Evolutionary conservation across 2,329 filamentous ascomycete species (phyloP), one percentile per base, ranked within the genome.

Genomic region (Botrytis squamosa): DNA sequence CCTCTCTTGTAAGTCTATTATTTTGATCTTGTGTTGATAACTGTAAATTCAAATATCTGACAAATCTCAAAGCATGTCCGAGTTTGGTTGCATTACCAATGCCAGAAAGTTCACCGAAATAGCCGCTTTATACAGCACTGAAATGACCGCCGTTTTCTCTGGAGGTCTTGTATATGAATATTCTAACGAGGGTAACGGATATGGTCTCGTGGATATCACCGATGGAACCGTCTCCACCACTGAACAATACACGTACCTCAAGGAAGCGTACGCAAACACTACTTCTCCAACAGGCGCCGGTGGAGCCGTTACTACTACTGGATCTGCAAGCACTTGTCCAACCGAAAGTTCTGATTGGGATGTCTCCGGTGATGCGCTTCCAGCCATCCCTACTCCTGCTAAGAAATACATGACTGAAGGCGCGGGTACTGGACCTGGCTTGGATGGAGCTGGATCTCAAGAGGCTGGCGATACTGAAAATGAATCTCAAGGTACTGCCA

Each of bases 161-260:
- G 95, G 96, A 80, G 96, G 95, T 82, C 89, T 99, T 52, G 92
- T 98, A 83, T 99, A 98, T 85, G 95, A 99, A 84, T 99, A 97
- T 86, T 91, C 92, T 18, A 85, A 92, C 80, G 94, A 96, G 84
- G 86, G 87, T 75, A 93, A 91, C 84, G 87, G 91, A 66, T 98
- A 90, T 83, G 95, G 95, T 76, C 76, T 81, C 38, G 79, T 81
- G 40, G 75, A 75, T 33, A 78, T 80, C 75, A 52, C 77, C 14
- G 83, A 82, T 74, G 73, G 73, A 55, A 82, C 80, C 64, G 83
- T 85, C 44, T 82, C 82, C 36, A 83, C 84, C 64, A 81, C 82
- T 55, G 73, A 78, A 44, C 86, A 88, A 79, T 89, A 86, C 82
- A 80, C 78, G 7, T 83, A 84, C 71, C 84, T 89, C 70, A 82